Evolutionary conservation across 2,329 filamentous ascomycete species (phyloP), one percentile per base, ranked within the genome.

Genomic region (Fusarium siculi): DNA sequence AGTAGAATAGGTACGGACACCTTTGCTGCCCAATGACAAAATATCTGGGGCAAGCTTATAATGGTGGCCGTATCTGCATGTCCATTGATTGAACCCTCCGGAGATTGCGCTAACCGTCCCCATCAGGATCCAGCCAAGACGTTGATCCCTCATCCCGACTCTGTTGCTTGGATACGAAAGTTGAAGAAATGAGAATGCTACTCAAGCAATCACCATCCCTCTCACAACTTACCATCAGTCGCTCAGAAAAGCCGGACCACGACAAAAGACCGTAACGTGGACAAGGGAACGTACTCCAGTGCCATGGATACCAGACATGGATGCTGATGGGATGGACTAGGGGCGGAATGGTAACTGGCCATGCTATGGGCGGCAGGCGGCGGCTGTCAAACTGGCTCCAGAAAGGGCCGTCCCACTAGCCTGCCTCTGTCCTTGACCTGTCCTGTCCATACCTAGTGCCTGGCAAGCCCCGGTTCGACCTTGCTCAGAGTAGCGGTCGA

Each of bases 21-120:
- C 82, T 39, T 83, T 83, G 81, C 79, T 83, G 83, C 79, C 84
- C 84, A 77, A 77, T 77, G 73, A 56, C 50, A 59, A 64, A 60
- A 58, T 50, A 47, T 52, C 55, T 66, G 54, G 47, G 52, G 52
- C 53, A 70, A 58, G 47, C 40, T 50, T 39, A 47, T 64, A 49
- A 57, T 64, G 61, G 66, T 66, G 68, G 55, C 32, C 54, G 54
- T 55, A 74, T 56, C 42, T 57, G 54, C 40, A 57, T 57, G 34
- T 54, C 57, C 47, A 73, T 68, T 68, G 57, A 63, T 49, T 70
- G 44, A 68, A 53, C 56, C 32, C 56, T 61, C 62, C 54, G 66
- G 71, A 74, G 52, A 74, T 73, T 73, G 53, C 70, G 57, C 70
- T 67, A 73, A 53, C 58, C 40, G 25, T 63, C 57, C 49, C 57